Base-by-base conservation (phyloP, 108 stramenopile genomes). In the Skeletonema menzelii region DNA sequence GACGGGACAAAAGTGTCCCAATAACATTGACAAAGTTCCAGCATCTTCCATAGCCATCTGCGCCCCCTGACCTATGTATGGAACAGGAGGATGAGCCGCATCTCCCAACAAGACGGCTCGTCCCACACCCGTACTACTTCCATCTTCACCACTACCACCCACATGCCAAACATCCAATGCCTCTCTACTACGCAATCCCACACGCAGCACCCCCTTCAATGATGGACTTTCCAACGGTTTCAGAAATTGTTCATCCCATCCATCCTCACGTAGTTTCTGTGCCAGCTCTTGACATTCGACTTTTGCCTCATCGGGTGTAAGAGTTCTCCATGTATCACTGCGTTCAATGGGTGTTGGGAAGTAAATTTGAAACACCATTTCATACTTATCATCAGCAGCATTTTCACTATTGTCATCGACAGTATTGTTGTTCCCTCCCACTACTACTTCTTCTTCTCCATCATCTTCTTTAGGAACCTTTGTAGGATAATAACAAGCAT, bases 11-110 rank as follows among this genome's bases (percentile, higher is more conserved):
- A 67, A 81, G 1, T 77, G 56, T 19, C 63, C 40, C 1, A 90
- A 65, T 0, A 87, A 46, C 19, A 84, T 42, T 5, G 86, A 63
- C 5, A 90, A 34, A 2, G 85, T 82, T 0, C 86, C 89, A 2
- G 85, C 85, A 79, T 90, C 89, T 70, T 90, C 89, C 67, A 87
- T 76, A 20, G 83, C 89, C 83, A 85, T 84, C 69, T 82, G 79
- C 13, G 89, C 85, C 2, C 89, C 89, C 65, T 90, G 89, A 30
- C 89, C 89, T 32, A 87, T 76, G 56, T 85, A 90, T 0, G 89
- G 89, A 2, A 87, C 89, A 2, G 86, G 86, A 19, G 86, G 88
- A 70, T 90, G 88, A 8, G 86, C 88, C 42, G 83, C 83, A 74
- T 90, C 88, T 4, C 88, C 88, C 6, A 87, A 38, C 26, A 90